phyloP scores from a whole-genome alignment of 208 protist genomes.

The Leishmania major region DNA sequence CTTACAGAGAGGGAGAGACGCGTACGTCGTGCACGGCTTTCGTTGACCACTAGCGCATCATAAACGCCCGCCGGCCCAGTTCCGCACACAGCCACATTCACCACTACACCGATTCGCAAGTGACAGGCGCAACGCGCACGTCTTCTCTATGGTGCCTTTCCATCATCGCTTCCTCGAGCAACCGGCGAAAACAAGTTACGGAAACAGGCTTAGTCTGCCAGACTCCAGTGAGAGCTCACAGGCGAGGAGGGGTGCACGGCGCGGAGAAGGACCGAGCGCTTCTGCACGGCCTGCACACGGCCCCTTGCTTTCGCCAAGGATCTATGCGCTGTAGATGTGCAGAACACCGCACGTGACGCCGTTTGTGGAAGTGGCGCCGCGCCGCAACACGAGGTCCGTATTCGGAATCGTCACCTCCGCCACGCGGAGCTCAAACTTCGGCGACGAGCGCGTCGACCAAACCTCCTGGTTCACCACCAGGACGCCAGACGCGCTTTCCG shows the following conservation, averaged over 20 bases:
- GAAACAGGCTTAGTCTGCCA: neutral
- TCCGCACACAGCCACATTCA: neutral
- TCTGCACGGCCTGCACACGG: neutral
- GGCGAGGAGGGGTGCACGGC: neutral
- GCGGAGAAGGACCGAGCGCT: neutral
- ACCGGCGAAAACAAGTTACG: neutral
- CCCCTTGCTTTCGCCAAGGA: no score
- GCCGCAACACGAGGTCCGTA: constrained; percentile 46
- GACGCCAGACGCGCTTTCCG: constrained; percentile 55
- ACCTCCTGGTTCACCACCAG: constrained; percentile 85
- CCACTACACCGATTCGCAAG: neutral
- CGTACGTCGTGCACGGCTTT: neutral
- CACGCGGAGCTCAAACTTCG: constrained; percentile 75
- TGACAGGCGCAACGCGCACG: neutral
- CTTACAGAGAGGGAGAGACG: neutral
- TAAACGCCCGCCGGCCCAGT: neutral
- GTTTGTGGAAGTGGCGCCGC: constrained; percentile 57
- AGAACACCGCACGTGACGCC: constrained; percentile 76
- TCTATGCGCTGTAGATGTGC: constrained; percentile 56
- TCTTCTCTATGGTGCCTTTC: neutral
- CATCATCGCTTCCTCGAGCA: neutral
- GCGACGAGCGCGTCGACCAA: constrained; percentile 65
- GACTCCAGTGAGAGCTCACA: neutral
- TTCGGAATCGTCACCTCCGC: constrained; percentile 82
- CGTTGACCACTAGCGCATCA: neutral